phyloP scores from a whole-genome alignment of 2,329 filamentous ascomycete genomes.

The Fusarium sororula region DNA sequence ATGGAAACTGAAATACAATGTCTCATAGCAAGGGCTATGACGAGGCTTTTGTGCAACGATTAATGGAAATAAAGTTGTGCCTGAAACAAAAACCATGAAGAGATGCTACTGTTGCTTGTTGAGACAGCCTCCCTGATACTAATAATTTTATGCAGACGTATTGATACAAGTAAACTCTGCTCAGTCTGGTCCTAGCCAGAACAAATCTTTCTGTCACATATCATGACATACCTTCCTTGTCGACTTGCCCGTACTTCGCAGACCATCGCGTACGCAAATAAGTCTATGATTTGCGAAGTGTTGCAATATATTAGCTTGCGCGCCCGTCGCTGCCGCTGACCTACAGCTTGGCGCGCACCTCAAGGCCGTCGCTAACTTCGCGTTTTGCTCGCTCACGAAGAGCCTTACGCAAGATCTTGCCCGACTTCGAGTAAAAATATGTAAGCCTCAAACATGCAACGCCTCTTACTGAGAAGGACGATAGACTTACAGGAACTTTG shows the following conservation, averaged over 20 bases:
- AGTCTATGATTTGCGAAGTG: conserved; percentile 23
- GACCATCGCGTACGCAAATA: conserved; percentile 10
- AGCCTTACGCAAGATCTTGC: conserved; percentile 71
- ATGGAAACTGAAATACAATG: background rate
- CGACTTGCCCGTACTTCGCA: background rate
- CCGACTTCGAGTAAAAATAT: conserved; percentile 56
- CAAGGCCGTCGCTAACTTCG: conserved; percentile 57
- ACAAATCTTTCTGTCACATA: background rate
- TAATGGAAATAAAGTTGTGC: background rate
- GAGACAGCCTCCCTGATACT: background rate
- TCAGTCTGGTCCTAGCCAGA: background rate
- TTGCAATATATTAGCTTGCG: conserved; percentile 36
- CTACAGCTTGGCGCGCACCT: conserved; percentile 45
- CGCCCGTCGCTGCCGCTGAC: conserved; percentile 36
- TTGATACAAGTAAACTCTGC: background rate
- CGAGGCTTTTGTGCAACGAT: background rate
- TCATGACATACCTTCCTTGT: background rate
- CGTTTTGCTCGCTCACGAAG: conserved; percentile 65
- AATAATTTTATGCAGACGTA: background rate
- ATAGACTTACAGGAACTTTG: conserved; percentile 58
- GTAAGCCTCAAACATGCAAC: conserved; percentile 12
- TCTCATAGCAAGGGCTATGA: background rate
- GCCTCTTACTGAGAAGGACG: background rate
- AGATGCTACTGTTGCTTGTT: background rate
- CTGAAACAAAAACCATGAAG: background rate